Percentiles rank a stretch among this genome's conserved stretches.
Conservation (phyloP, 495 filamentous ascomycete genomes). For the Cercophora scortea region DNA sequence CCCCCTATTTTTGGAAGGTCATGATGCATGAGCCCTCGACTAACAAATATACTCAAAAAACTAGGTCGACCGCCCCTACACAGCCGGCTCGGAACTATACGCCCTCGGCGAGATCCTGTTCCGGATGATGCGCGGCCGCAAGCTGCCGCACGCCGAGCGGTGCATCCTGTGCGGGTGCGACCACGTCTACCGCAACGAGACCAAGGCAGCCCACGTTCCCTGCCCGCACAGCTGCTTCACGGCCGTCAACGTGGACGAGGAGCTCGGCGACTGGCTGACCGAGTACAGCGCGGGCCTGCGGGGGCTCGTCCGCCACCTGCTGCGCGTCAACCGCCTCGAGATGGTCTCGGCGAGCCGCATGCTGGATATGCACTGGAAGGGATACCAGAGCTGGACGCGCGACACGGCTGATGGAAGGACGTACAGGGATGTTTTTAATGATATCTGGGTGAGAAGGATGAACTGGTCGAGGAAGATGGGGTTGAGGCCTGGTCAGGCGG, state of each 20-base stretch:
- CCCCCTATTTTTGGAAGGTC: too few relatives aligned
- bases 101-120: constrained; percentile 28
- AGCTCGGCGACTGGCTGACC: constrained; percentile 1
- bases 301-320: constrained; percentile 13
- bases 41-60: too few relatives aligned
- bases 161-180: constrained; percentile 16
- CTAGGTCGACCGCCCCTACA: constrained; percentile 18
- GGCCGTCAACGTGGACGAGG: constrained; percentile 18
- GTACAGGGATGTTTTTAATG: constrained; percentile 23
- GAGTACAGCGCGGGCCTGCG: constrained; percentile 17
- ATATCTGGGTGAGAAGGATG: constrained; percentile 12
- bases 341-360: constrained; percentile 8
- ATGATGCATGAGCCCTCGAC: too few relatives aligned
- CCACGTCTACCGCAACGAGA: constrained; percentile 9
- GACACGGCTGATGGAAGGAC: constrained; percentile 16
- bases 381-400: constrained; percentile 20
- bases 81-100: constrained; percentile 25
- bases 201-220: not conserved
- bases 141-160: constrained; percentile 17
- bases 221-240: constrained; percentile 6
- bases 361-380: constrained; percentile 14
- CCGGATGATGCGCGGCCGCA: constrained; percentile 29
- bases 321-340: constrained; percentile 13
- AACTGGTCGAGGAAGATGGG: constrained; percentile 6
- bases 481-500: not conserved